Evolutionary conservation across 345 rosid species (phyloP), one percentile per base, ranked within the genome.

Genomic region (Murraya paniculata): DNA sequence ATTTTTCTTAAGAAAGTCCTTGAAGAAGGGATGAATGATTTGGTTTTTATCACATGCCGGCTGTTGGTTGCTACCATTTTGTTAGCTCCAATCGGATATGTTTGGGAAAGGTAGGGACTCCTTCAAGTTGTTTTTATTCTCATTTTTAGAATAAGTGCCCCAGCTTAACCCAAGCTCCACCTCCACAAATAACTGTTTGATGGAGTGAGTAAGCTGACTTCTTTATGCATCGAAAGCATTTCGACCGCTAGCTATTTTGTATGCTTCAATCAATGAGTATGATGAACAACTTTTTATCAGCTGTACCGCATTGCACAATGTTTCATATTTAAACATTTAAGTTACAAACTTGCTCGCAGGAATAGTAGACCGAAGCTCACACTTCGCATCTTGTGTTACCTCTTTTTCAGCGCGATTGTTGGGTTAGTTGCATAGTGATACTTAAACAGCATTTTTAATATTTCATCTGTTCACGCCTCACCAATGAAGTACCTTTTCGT

Each of bases 1-100:
- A 81, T 91, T 79, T 86, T 91, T 72, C 89, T 91, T 70, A 87
- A 91, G 88, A 81, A 84, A 84, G 93, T 83, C 64, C 84, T 89
- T 61, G 86, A 82, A 31, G 80, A 73, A 50, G 95, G 95, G 50
- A 84, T 79, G 57, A 85, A 84, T 82, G 89, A 79, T 79, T 81
- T 88, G 71, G 93, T 91, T 57, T 81, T 91, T 41, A 77, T 91
- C 87, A 87, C 95, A 14, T 91, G 84, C 81, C 93, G 95, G 19
- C 89, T 81, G n/a, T 79, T 78, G 2, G 67, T 88, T 67, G 87
- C 92, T 36, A 80, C 93, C 57, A 31, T 85, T 78, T 88, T 87
- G 87, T 84, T 91, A 72, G 88, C 86, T 71, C 93, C 95, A 36
- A 81, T 89, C 24, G 88, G 85, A 33, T 87, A 83, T 86, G 87